Base-by-base conservation (phyloP, 225 moss, liverwort and hornwort species). In the Physcomitrium patens region DNA sequence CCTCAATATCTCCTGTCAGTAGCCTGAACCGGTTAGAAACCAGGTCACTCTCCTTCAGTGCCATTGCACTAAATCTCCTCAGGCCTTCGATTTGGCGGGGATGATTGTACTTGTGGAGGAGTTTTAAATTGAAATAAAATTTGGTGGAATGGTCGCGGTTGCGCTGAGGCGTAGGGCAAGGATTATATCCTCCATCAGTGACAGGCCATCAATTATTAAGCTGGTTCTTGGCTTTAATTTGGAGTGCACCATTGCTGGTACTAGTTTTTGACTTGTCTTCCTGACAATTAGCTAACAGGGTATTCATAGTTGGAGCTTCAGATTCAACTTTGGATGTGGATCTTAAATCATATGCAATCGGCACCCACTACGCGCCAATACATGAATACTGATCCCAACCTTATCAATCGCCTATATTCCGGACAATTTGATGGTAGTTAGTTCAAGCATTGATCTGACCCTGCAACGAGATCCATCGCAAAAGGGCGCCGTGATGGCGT, bases 71-170 rank as follows among this genome's bases (percentile, higher is more conserved):
- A 54, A 44, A 50, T 71, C 51, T 12, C 56, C 42, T 28, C 54
- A 1, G 28, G 28, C 8, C 18, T 72, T n/a, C 27, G 26, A 59
- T 67, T 41, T 50, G 42, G 51, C 12, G 31, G 49, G 63, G 20
- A 37, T 58, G 28, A 78, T 31, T 67, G 19, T 28, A 67, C 13
- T 12, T 46, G 31, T 24, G 24, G 24, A 37, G 31, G 31, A 37
- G 31, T 7, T 4, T 37, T 7, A 37, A 37, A 37, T 4, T 37
- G 4, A 80, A 66, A 77, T 56, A 44, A 69, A 47, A 73, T 73
- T 65, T 84, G 41, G 42, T 73, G 65, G 77, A 60, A 52, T 77
- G 80, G 68, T 84, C 80, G 73, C 73, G 80, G 20, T 60, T 73
- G 43, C 65, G 73, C 69, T 27, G 69, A 77, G 69, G 19, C 69